Base-by-base conservation (phyloP, 176 grass and related monocot species). In the Puya raimondii region DNA sequence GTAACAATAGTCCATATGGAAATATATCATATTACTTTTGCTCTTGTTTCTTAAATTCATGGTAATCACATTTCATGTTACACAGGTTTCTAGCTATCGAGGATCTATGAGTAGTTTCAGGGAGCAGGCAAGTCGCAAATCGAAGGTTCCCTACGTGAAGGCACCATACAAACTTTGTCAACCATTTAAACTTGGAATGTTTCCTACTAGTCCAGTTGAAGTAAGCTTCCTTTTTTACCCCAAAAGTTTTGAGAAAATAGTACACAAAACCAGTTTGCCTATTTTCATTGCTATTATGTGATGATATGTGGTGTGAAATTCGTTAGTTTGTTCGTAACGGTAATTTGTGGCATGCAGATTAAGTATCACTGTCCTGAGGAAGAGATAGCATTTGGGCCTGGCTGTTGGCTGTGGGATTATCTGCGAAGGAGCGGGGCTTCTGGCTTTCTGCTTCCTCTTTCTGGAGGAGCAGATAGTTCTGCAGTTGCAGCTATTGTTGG, bases 341-440 rank as follows among this genome's bases (percentile, higher is more conserved):
- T 61, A n/a, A 33, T 67, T 50, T 54, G 59, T 68, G 26, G 23
- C 21, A 47, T 66, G 12, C 52, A 97, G 93, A 51, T 97, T 49
- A 85, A 73, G 50, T 92, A 97, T 81, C 93, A 97, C 66, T 83
- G 79, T 51, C 88, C 93, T 13, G 88, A 97, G 78, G 93, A 97
- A 74, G 93, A 97, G 66, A 97, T 92, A 77, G 86, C 93, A 58
- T 92, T 92, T 63, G 89, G 89, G 74, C 93, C 93, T 81, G 92
- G 93, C 73, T 97, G 89, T 83, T 97, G 93, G 93, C 69, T 97
- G 23, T 92, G 93, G 93, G 93, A 97, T 87, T 97, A 97, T 87
- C 65, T 97, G 52, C 71, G 93, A 67, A 90, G 93, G 80, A 97
- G 89, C 70, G 81, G 87, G 76, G 89, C 93, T 51, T 92, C 89